phyloP scores from a whole-genome alignment of 352 stramenopile genomes.

The Aphanomyces stellatus region DNA sequence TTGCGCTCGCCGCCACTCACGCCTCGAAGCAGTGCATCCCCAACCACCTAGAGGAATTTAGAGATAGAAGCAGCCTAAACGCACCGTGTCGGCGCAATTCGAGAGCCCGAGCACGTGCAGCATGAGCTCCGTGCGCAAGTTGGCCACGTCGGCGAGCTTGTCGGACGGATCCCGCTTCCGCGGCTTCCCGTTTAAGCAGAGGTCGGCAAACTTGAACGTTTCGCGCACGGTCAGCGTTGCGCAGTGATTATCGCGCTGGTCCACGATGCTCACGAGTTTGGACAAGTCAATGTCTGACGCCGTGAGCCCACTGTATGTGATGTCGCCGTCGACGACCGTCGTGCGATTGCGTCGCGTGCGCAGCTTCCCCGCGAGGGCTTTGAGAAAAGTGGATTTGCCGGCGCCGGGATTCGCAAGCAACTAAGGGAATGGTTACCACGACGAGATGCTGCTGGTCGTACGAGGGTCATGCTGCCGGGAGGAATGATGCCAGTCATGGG shows the following conservation, averaged over 20 bases:
- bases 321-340: conserved; percentile 33
- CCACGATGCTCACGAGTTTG: conserved; percentile 56
- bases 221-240: conserved; percentile 90
- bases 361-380: conserved; percentile 55
- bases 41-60: conserved; percentile 45
- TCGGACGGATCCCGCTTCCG: conserved; percentile 37
- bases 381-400: conserved; percentile 66
- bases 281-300: conserved; percentile 43
- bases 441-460: conserved; percentile 16
- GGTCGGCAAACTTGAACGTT: conserved; percentile 90
- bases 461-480: conserved; percentile 50
- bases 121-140: conserved; percentile 60
- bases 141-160: conserved; percentile 59
- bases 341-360: conserved; percentile 25
- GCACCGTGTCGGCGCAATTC: conserved; percentile 80
- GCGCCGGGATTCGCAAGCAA: conserved; percentile 46
- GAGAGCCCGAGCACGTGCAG: conserved; percentile 80
- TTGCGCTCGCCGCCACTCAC: conserved; percentile 88
- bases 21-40: conserved; percentile 79
- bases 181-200: conserved; percentile 58
- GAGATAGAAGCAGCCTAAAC: neutral
- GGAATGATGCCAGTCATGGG: conserved; percentile 59
- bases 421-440: neutral
- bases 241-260: conserved; percentile 83
- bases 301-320: conserved; percentile 33